A percentile compares a stretch with the other conserved stretches of the same genome.
Conservation (phyloP, 2,329 filamentous ascomycete genomes). For the Coleophoma eucalyptorum region DNA sequence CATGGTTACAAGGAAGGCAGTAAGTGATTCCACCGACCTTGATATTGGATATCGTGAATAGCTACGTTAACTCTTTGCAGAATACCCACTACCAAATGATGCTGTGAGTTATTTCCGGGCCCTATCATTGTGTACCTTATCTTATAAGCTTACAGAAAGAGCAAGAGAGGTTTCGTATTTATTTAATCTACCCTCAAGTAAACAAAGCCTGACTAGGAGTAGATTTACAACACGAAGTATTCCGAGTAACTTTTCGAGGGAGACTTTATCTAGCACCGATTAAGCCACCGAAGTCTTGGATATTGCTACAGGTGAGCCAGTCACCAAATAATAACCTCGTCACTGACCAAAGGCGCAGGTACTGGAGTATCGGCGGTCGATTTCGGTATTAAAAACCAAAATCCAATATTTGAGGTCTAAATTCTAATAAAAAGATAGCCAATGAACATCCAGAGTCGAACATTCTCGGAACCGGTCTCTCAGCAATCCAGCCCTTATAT, state of each 20-base stretch:
- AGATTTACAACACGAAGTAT: constrained; percentile 1
- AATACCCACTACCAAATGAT: constrained; percentile 1
- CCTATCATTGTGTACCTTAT: background rate
- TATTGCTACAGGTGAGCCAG: background rate
- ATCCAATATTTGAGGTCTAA: background rate
- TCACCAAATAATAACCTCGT: background rate
- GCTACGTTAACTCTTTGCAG: background rate
- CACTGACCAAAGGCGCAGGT: background rate
- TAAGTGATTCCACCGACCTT: background rate
- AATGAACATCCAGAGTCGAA: background rate
- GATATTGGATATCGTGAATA: background rate
- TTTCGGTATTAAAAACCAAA: background rate
- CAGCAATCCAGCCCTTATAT: constrained; percentile 1
- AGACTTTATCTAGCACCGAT: constrained; percentile 1
- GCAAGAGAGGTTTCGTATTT: constrained; percentile 1
- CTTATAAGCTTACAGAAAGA: background rate
- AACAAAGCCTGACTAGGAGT: background rate
- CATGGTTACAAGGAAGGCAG: background rate
- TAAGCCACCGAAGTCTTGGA: background rate
- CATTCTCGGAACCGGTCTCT: constrained; percentile 1
- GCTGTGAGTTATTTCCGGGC: background rate
- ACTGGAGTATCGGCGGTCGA: constrained; percentile 1
- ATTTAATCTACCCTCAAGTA: background rate
- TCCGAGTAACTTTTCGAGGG: background rate
- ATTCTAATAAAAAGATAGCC: background rate